A percentile compares a stretch with the other conserved stretches of the same genome.
These are phyloP conservation scores for Microsporum audouinii DNA, from an alignment of 2,329 filamentous ascomycete genomes.

Conservation along the genomic window DNA sequence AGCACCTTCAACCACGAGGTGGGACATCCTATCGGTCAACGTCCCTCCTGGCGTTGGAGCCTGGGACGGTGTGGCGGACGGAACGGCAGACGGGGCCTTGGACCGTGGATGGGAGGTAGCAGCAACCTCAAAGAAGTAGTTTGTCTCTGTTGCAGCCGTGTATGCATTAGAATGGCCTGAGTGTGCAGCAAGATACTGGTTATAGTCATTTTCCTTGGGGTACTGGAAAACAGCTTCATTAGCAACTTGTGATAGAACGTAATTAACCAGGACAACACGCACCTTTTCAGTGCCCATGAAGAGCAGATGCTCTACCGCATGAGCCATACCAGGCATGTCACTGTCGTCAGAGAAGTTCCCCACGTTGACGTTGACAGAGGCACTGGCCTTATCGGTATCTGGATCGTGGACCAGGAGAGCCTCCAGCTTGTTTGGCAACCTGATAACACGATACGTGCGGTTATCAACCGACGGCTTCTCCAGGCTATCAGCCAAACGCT, in stretches of 20 bases:
- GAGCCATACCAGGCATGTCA: constrained; percentile 88
- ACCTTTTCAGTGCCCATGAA: constrained; percentile 99
- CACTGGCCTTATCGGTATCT: constrained; percentile 92
- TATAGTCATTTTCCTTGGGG: constrained; percentile 89
- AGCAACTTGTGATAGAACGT: background rate
- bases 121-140: constrained; percentile 94
- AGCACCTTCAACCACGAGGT: constrained; percentile 6
- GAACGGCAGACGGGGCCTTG: constrained; percentile 6
- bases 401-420: constrained; percentile 85
- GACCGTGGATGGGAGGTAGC: constrained; percentile 49
- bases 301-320: constrained; percentile 88
- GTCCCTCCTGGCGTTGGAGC: constrained; percentile 7
- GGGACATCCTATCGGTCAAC: constrained; percentile 13
- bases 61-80: constrained; percentile 4
- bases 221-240: constrained; percentile 48
- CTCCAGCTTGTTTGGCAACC: constrained; percentile 76
- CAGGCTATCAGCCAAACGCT: constrained; percentile 54
- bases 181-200: constrained; percentile 78
- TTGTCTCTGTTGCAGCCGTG: constrained; percentile 84
- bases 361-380: constrained; percentile 88
- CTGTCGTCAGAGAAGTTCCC: constrained; percentile 88
- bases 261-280: constrained; percentile 13
- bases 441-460: constrained; percentile 75
- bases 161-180: constrained; percentile 93
- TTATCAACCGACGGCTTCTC: constrained; percentile 80